phyloP scores from a whole-genome alignment of 2,329 filamentous ascomycete genomes.

The Macrophomina tecta region DNA sequence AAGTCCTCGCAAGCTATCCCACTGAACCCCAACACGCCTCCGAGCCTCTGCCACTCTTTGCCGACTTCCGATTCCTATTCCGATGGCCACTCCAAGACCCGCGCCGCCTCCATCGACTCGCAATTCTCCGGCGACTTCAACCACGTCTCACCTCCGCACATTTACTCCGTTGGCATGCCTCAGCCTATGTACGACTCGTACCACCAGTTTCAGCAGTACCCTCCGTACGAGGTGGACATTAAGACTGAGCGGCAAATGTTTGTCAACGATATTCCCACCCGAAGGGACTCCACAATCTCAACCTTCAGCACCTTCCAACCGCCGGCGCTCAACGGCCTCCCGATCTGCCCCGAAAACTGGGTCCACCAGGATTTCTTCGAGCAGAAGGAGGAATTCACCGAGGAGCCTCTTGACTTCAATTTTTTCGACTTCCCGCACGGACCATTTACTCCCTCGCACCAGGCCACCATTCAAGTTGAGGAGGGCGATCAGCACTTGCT shows the following conservation, averaged over 20 bases:
- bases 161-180: constrained; percentile 67
- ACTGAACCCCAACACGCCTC: constrained; percentile 67
- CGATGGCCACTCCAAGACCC: constrained; percentile 73
- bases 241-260: constrained; percentile 95
- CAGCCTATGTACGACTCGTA: constrained; percentile 48
- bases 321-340: constrained; percentile 72
- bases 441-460: constrained; percentile 65
- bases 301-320: constrained; percentile 92
- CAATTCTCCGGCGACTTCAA: constrained; percentile 75
- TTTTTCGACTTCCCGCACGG: constrained; percentile 83
- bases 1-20: constrained; percentile 67
- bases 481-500: constrained; percentile 86
- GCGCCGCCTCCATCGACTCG: constrained; percentile 80
- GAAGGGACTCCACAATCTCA: constrained; percentile 85
- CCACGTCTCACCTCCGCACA: constrained; percentile 60
- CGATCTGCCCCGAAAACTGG: constrained; percentile 70
- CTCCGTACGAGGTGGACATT: constrained; percentile 92
- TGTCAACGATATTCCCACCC: constrained; percentile 85
- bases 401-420: constrained; percentile 69
- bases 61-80: constrained; percentile 82
- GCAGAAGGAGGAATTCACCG: constrained; percentile 68
- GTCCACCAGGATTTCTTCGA: constrained; percentile 74
- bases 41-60: constrained; percentile 79
- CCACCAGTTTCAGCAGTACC: constrained; percentile 57
- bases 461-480: constrained; percentile 77